Percentiles rank a stretch among this genome's conserved stretches.
phyloP scores from a whole-genome alignment of 1,139 yeast species.

The Zygosaccharomyces pseudobailii region DNA sequence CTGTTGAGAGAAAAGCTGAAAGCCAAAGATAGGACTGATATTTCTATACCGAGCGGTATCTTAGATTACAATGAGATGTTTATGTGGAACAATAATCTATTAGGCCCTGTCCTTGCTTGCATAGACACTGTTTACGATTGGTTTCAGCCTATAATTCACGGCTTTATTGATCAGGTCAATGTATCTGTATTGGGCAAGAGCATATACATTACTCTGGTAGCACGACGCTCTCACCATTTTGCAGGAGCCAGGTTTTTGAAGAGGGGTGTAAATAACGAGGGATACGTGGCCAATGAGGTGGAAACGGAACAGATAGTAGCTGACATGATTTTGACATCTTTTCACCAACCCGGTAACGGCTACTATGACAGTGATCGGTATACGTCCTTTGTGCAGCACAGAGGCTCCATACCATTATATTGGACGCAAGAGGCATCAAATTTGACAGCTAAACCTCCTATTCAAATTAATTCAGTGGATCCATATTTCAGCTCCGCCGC shows the following conservation, averaged over 20 bases:
- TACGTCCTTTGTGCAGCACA: constrained; percentile 92
- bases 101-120: constrained; percentile 58
- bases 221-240: constrained; percentile 90
- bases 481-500: constrained; percentile 92
- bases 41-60: constrained; percentile 34
- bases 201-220: constrained; percentile 84
- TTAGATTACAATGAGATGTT: constrained; percentile 69
- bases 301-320: constrained; percentile 97
- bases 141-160: constrained; percentile 96
- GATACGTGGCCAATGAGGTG: constrained; percentile 95
- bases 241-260: constrained; percentile 97
- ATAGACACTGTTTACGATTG: constrained; percentile 79
- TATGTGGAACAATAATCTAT: constrained; percentile 82
- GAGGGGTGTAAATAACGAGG: constrained; percentile 89
- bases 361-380: constrained; percentile 77
- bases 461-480: constrained; percentile 73
- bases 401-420: constrained; percentile 91
- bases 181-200: constrained; percentile 77
- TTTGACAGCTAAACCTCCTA: constrained; percentile 70
- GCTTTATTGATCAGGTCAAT: constrained; percentile 93
- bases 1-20: constrained; percentile 55
- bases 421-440: constrained; percentile 93
- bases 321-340: constrained; percentile 79
- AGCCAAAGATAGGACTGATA: constrained; percentile 41
- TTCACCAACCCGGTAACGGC: constrained; percentile 77